Evolutionary conservation across 768 basidiomycete genomes (phyloP).

Genomic region (Trametopsis cervina): DNA sequence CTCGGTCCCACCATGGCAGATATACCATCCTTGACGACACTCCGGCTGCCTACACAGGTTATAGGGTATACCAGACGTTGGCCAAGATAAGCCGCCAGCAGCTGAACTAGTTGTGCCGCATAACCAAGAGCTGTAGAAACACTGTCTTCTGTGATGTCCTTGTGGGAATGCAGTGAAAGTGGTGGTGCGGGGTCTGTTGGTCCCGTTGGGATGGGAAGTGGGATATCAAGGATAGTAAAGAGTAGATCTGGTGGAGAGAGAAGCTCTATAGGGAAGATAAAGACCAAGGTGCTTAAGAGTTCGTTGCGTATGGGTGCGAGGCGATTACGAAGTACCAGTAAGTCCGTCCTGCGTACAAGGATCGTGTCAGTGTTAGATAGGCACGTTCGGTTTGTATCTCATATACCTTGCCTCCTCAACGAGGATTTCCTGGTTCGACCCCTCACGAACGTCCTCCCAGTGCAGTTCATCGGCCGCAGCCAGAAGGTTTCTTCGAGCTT

Average conservation of each 20-base stretch:
- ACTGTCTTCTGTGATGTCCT: slow-evolving; percentile 74
- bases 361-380: slow-evolving; percentile 11
- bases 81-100: slow-evolving; percentile 74
- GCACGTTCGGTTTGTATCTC: neutral
- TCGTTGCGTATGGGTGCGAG: slow-evolving; percentile 51
- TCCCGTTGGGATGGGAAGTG: slow-evolving; percentile 82
- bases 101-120: slow-evolving; percentile 79
- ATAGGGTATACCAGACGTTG: slow-evolving; percentile 81
- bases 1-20: slow-evolving; percentile 93
- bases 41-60: slow-evolving; percentile 84
- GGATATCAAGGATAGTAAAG: slow-evolving; percentile 79
- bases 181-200: slow-evolving; percentile 82
- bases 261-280: slow-evolving; percentile 87
- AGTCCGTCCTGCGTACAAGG: slow-evolving; percentile 37
- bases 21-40: slow-evolving; percentile 86
- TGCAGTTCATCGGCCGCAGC: slow-evolving; percentile 34
- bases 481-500: slow-evolving; percentile 40
- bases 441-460: slow-evolving; percentile 32
- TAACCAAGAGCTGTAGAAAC: slow-evolving; percentile 90
- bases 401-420: neutral
- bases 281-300: slow-evolving; percentile 63
- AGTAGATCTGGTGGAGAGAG: slow-evolving; percentile 79
- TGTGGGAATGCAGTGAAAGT: slow-evolving; percentile 53
- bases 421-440: slow-evolving; percentile 22
- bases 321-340: slow-evolving; percentile 36